Evolutionary conservation across 2,329 filamentous ascomycete genomes (phyloP).

Genomic region (Fusarium chuoi): DNA sequence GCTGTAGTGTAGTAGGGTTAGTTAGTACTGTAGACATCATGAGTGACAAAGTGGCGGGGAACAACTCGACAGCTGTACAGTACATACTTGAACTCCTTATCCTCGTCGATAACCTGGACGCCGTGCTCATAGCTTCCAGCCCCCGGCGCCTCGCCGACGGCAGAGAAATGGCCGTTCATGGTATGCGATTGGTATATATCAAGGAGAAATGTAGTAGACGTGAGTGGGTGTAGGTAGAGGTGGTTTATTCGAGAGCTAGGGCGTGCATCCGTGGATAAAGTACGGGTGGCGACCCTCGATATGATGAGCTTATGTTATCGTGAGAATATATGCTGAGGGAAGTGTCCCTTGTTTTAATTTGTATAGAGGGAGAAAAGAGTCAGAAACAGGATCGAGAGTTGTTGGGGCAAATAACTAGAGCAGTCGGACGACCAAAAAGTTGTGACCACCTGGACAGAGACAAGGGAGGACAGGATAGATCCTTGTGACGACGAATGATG

Average conservation of each 20-base stretch:
- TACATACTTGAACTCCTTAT: slow-evolving; percentile 94
- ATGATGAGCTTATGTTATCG: slow-evolving; percentile 5
- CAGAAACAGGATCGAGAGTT: slow-evolving; percentile 18
- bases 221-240: slow-evolving; percentile 7
- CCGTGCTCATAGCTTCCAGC: slow-evolving; percentile 85
- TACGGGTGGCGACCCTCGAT: slow-evolving; percentile 28
- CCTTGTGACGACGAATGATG: slow-evolving; percentile 32
- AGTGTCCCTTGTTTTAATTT: neutral
- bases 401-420: slow-evolving; percentile 34
- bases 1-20: slow-evolving; percentile 56
- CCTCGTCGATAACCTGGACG: slow-evolving; percentile 91
- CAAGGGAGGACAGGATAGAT: slow-evolving; percentile 28
- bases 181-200: slow-evolving; percentile 40
- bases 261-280: slow-evolving; percentile 33
- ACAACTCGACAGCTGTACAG: slow-evolving; percentile 47
- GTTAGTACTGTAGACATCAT: slow-evolving; percentile 28
- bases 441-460: slow-evolving; percentile 41
- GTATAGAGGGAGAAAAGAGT: neutral
- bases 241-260: slow-evolving; percentile 23
- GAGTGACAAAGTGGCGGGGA: slow-evolving; percentile 11
- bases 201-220: neutral
- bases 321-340: slow-evolving; percentile 8
- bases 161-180: slow-evolving; percentile 86
- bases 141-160: slow-evolving; percentile 72
- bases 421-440: slow-evolving; percentile 40